Conservation (phyloP, 208 protist species). For the Angomonas deanei region DNA sequence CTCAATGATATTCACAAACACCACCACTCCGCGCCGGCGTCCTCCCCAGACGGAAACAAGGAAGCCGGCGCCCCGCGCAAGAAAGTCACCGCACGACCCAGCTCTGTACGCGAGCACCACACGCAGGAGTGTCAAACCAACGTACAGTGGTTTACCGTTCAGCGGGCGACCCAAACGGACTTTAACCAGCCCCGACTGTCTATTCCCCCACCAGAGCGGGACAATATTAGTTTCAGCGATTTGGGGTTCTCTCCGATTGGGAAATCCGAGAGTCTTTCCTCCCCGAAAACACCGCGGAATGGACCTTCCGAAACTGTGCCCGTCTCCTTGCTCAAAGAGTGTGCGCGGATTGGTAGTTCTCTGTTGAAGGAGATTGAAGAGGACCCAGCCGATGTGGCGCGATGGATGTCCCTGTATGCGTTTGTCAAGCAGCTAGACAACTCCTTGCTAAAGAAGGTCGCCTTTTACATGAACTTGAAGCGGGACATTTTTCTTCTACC, state of each 20-base stretch:
- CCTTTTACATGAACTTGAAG: too few species aligned
- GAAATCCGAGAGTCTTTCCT: not conserved
- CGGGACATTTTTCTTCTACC: too few species aligned
- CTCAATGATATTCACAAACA: not conserved
- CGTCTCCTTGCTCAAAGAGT: conserved; percentile 16
- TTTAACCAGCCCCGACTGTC: not conserved
- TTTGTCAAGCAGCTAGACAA: conserved; percentile 35
- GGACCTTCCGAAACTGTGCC: conserved; percentile 8
- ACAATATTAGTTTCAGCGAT: not conserved
- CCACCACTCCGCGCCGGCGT: not conserved
- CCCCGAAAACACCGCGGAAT: not conserved
- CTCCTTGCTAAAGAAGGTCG: not conserved
- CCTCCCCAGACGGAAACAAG: not conserved
- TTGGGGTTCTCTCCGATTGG: not conserved
- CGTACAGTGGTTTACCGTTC: not conserved
- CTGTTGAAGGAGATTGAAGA: conserved; percentile 14
- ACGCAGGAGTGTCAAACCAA: not conserved
- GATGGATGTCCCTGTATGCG: conserved; percentile 42
- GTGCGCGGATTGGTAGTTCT: conserved; percentile 20
- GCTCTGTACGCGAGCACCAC: not conserved
- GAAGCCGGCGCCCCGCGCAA: not conserved
- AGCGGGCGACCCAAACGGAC: not conserved
- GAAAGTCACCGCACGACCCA: not conserved
- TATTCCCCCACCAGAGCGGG: not conserved
- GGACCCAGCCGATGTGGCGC: conserved; percentile 1